A percentile compares a stretch with the other conserved stretches of the same genome.
Conservation (phyloP, 257 asterid species). For the Salvia miltiorrhiza region DNA sequence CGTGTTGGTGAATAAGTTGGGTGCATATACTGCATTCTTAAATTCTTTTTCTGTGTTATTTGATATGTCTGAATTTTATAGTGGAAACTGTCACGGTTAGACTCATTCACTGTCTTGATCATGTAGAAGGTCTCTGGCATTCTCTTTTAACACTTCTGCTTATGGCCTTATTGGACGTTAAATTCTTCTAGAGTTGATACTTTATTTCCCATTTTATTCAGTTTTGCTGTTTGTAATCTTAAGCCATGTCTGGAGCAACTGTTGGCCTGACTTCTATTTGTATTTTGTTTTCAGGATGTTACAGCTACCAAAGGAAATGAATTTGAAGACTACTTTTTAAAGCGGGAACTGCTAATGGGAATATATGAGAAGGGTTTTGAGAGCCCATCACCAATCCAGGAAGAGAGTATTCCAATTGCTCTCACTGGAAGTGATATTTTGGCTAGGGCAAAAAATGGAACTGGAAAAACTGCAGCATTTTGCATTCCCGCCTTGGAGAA, state of each 20-base stretch:
- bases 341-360: conserved; percentile 91
- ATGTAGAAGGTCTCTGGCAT: background rate
- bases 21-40: background rate
- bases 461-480: conserved; percentile 94
- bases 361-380: conserved; percentile 96
- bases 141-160: background rate
- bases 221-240: background rate
- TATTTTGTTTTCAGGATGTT: conserved; percentile 58
- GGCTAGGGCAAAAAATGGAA: conserved; percentile 95
- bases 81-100: background rate
- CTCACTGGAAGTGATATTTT: conserved; percentile 86
- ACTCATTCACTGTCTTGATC: background rate
- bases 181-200: conserved; percentile 1
- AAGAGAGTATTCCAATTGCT: conserved; percentile 94
- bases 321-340: conserved; percentile 85
- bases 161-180: background rate
- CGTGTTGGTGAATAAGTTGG: background rate
- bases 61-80: background rate
- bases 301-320: conserved; percentile 93
- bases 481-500: conserved; percentile 88
- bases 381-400: conserved; percentile 91
- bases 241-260: background rate
- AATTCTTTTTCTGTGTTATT: background rate
- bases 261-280: conserved; percentile 11
- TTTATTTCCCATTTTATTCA: background rate